phyloP scores from a whole-genome alignment of 1,139 yeast genomes.

The Suhomyces chickasaworum region DNA sequence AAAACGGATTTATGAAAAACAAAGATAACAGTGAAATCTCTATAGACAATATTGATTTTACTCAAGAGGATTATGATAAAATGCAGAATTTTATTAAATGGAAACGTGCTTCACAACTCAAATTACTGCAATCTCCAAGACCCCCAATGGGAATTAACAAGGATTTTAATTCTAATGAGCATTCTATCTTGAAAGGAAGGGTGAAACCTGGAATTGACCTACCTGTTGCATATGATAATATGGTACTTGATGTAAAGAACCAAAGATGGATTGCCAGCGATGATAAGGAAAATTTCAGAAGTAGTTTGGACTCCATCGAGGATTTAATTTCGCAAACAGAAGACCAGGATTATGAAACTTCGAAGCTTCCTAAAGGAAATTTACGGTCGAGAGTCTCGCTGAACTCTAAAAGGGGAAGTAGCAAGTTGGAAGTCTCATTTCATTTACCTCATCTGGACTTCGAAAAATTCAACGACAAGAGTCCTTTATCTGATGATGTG shows the following conservation, averaged over 20 bases:
- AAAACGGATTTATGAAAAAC: background rate
- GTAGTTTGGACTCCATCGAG: conserved; percentile 48
- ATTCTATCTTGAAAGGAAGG: conserved; percentile 28
- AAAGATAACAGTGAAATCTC: conserved; percentile 20
- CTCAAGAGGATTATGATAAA: conserved; percentile 23
- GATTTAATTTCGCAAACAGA: conserved; percentile 35
- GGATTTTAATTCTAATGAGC: conserved; percentile 15
- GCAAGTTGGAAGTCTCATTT: conserved; percentile 45
- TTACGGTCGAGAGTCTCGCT: conserved; percentile 5
- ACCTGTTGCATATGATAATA: conserved; percentile 42
- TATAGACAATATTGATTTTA: conserved; percentile 27
- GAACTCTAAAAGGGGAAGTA: conserved; percentile 17
- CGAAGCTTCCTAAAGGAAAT: conserved; percentile 4
- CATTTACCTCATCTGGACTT: conserved; percentile 35
- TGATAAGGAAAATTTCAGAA: conserved; percentile 30
- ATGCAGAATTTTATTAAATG: conserved; percentile 33
- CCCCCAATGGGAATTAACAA: conserved; percentile 17
- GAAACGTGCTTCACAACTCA: conserved; percentile 44
- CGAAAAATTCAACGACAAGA: conserved; percentile 18
- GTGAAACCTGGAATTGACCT: conserved; percentile 38
- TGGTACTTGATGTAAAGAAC: conserved; percentile 41
- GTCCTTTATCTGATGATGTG: conserved; percentile 32
- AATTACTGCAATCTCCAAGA: conserved; percentile 22
- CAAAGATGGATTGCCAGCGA: conserved; percentile 40
- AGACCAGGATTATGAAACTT: conserved; percentile 14